Base-by-base conservation (phyloP, 1,284 basidiomycete species). In the Chalciporus sp. region DNA sequence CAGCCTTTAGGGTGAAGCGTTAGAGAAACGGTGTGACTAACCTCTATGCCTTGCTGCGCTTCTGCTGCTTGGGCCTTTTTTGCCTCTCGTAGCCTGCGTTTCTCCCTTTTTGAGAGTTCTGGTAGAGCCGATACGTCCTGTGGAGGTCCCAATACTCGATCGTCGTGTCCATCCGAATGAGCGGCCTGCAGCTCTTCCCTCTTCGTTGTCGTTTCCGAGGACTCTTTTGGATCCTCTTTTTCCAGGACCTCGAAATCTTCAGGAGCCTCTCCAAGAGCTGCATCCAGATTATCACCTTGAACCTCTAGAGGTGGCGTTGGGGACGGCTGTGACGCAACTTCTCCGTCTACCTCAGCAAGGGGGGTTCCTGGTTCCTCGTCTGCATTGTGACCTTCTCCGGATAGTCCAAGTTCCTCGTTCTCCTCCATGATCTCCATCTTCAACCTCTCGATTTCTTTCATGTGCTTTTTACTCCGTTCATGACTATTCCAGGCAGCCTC, bases 401-500 rank as follows among this genome's bases (percentile, higher is more conserved):
- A 58, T 17, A 70, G 59, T 1, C 78, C 83, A 10, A 95, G 70
- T 56, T 83, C 83, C 61, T 86, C 83, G 56, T 93, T 82, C 62
- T 98, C 94, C 52, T 78, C 76, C 61, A 82, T 67, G 86, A 97
- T 95, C 68, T 92, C 80, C 53, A 75, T 74, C 68, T 83, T 83
- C 51, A 96, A 69, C 60, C 74, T 76, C 67, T 92, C 92, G 16
- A 96, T 85, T 56, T 93, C 91, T 71, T 91, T 94, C 69, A 93
- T 74, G 70, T 99, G 97, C 72, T 96, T 98, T 72, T 92, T 92
- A 72, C 95, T 98, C 61, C 94, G 80, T 71, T 99, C 97, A 62
- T 99, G 97, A 70, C 95, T 98, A 62, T 87, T 81, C 94, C 95
- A 99, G 16, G 94, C 92, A 0, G 94, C 92, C 67, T 98, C 94